Percentiles rank a stretch among this genome's conserved stretches.
These are phyloP conservation scores for Aspergillus olivimuriae DNA, from an alignment of 495 filamentous ascomycete genomes.

Conservation along the genomic window DNA sequence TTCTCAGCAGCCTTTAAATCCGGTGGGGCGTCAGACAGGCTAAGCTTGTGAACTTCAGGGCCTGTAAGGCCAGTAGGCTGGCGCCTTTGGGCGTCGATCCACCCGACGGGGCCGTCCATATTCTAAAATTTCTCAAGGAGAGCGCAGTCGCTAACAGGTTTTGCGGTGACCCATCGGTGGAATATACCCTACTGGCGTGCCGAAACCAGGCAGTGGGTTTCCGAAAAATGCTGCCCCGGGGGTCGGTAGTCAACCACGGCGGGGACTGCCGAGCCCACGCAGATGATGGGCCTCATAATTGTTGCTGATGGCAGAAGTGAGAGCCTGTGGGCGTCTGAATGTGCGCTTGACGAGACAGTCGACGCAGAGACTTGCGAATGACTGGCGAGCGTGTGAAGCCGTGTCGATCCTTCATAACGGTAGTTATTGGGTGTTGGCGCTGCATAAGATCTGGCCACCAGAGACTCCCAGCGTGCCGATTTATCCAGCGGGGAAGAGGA, in stretches of 20 bases:
- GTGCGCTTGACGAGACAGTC: no score
- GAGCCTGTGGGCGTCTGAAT: no score
- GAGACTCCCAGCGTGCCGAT: conserved; percentile 13
- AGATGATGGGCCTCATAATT: no score
- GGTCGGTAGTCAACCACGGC: background rate
- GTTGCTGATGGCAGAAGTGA: no score
- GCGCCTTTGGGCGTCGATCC: no score
- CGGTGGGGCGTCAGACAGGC: conserved; percentile 1
- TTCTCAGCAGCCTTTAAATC: background rate
- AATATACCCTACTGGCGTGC: background rate
- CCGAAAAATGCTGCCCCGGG: no score
- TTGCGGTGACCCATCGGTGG: background rate
- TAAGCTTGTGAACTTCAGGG: conserved; percentile 14
- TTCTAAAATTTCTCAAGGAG: background rate
- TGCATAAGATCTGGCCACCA: conserved; percentile 2
- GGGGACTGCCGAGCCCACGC: background rate
- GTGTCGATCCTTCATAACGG: background rate
- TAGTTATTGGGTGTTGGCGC: background rate
- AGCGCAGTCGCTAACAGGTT: background rate
- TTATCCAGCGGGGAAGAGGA: conserved; percentile 20
- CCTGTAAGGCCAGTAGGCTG: background rate
- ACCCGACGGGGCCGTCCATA: no score
- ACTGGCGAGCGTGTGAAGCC: no score
- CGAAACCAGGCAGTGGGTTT: background rate
- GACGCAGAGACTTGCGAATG: no score